Evolutionary conservation across 2,329 filamentous ascomycete genomes (phyloP).

Genomic region (Phoma sp.): DNA sequence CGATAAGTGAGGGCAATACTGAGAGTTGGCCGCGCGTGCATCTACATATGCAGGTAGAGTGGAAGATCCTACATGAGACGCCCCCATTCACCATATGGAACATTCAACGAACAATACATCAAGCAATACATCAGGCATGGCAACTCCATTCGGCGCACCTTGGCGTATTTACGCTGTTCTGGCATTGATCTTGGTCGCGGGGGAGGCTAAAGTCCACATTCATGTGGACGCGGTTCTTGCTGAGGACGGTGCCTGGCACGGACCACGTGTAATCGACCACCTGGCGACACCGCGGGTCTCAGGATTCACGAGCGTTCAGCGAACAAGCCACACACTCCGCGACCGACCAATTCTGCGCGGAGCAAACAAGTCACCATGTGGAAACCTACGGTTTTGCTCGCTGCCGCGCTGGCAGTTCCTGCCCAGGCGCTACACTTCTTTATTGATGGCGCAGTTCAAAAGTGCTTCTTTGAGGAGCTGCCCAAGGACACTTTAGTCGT

Average conservation of each 20-base stretch:
- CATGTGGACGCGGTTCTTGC: too few species aligned
- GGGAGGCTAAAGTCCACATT: too few species aligned
- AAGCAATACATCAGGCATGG: too few species aligned
- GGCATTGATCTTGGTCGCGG: too few species aligned
- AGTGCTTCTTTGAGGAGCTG: constrained; percentile 98
- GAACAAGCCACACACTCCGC: constrained; percentile 29
- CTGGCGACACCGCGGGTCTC: constrained; percentile 33
- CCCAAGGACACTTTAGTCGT: constrained; percentile 97
- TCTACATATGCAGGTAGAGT: too few species aligned
- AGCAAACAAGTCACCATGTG: constrained; percentile 38
- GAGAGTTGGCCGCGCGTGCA: neutral
- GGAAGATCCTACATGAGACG: too few species aligned
- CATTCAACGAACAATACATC: too few species aligned
- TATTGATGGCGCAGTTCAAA: constrained; percentile 82
- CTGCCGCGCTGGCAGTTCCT: constrained; percentile 64
- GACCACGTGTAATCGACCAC: constrained; percentile 25
- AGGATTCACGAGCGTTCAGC: constrained; percentile 29
- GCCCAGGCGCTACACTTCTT: constrained; percentile 93
- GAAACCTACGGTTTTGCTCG: constrained; percentile 64
- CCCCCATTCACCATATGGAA: too few species aligned
- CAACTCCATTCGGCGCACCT: too few species aligned
- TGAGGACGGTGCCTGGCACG: neutral
- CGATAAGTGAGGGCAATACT: too few species aligned
- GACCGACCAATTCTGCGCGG: constrained; percentile 26
- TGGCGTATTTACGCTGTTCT: too few species aligned